Evolutionary conservation across 768 basidiomycete genomes (phyloP), one percentile per base, ranked within the genome.

Genomic region (Amanita inopinata): DNA sequence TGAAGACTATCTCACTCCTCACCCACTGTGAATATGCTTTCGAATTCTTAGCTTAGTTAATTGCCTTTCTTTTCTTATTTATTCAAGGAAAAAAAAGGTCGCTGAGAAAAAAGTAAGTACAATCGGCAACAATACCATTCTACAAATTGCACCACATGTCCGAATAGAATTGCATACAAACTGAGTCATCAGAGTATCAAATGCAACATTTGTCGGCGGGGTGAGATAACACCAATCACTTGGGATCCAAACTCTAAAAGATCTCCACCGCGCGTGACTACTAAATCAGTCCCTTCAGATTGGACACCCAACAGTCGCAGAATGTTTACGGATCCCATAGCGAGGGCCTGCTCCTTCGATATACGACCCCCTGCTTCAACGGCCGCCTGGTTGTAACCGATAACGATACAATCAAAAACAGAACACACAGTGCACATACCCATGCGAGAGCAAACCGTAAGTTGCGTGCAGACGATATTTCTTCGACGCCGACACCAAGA

Each of bases 381-480:
- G 0, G 69, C 64, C 33, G 69, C 63, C 73, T 74, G 28, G n/a
- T n/a, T n/a, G n/a, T n/a, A 38, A 39, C 11, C 44, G 18, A 12
- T 24, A 10, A 14, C 38, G 15, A 10, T 2, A 35, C 10, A 11
- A 43, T 42, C 15, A 34, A 11, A 17, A 19, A 38, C 12, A 8
- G 8, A 30, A 42, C 38, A 32, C 12, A 22, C 36, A 46, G 19
- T n/a, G 39, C 14, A 63, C 76, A 51, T 48, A 82, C 85, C 90
- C 91, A 93, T 32, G 76, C 84, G 22, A 78, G 61, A 49, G 94
- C 89, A 50, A 90, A 85, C 11, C 83, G 74, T 7, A 83, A 69
- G 54, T 83, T 88, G 18, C 85, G 74, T 5, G 83, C 80, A 19
- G 71, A 67, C 82, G 81, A 89, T 30, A 73, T 72, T 47, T 78